Conservation (phyloP, 2,329 filamentous ascomycete species). For the Sporothrix sp. region DNA sequence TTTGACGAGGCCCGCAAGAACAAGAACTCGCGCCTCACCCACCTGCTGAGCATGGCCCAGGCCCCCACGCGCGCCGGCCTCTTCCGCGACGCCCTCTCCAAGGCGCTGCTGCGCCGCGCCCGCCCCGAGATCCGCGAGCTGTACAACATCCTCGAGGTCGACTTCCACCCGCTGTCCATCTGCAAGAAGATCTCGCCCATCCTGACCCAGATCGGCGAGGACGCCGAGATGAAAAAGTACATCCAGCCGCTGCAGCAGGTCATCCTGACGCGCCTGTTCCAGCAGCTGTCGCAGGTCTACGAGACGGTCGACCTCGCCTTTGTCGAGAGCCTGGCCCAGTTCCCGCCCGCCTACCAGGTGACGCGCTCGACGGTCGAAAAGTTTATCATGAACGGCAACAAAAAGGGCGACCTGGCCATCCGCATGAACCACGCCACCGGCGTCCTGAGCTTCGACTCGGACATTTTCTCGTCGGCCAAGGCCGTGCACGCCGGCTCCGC, state of each 20-base stretch:
- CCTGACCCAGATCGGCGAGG: constrained; percentile 80
- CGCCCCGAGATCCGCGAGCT: constrained; percentile 91
- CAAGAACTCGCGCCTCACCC: constrained; percentile 95
- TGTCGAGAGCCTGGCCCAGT: constrained; percentile 85
- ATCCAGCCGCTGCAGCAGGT: constrained; percentile 94
- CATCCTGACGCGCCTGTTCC: constrained; percentile 94
- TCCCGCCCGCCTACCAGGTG: constrained; percentile 94
- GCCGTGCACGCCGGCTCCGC: constrained; percentile 75
- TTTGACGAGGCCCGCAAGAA: constrained; percentile 96
- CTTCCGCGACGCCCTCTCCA: constrained; percentile 93
- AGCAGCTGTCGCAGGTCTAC: constrained; percentile 97
- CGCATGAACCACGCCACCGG: constrained; percentile 93
- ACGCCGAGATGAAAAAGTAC: constrained; percentile 96
- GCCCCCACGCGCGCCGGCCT: constrained; percentile 80
- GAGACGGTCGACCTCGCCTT: constrained; percentile 94
- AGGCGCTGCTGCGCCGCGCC: constrained; percentile 85
- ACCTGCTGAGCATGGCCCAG: constrained; percentile 85
- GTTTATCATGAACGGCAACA: constrained; percentile 99
- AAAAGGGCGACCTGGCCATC: constrained; percentile 96
- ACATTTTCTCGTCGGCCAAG: constrained; percentile 96
- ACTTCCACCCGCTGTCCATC: constrained; percentile 97
- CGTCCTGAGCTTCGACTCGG: constrained; percentile 92
- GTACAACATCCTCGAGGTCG: constrained; percentile 97
- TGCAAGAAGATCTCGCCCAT: constrained; percentile 99
- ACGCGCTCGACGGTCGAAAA: constrained; percentile 88